A percentile compares a stretch with the other conserved stretches of the same genome.
These are phyloP conservation scores for Diaporthe eres DNA, from an alignment of 2,329 filamentous ascomycete genomes.

Conservation along the genomic window DNA sequence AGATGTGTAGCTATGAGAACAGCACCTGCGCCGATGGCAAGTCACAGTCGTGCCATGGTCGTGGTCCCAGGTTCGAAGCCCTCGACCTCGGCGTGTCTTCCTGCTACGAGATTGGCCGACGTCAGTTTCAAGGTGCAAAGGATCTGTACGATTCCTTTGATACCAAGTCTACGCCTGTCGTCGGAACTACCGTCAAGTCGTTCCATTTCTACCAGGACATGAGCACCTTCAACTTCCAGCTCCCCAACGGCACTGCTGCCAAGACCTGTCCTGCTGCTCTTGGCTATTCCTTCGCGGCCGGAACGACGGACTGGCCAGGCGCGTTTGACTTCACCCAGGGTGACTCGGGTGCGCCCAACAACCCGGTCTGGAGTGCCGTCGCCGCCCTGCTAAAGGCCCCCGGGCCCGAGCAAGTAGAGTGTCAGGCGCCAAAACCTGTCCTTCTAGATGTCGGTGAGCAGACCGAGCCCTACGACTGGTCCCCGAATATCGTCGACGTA, in stretches of 20 bases:
- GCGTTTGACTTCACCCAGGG: conserved; percentile 92
- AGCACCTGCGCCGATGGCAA: conserved; percentile 82
- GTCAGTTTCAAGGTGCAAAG: conserved; percentile 75
- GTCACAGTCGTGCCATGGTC: conserved; percentile 77
- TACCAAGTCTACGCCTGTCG: conserved; percentile 62
- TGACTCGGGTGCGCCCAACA: conserved; percentile 78
- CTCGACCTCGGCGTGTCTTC: conserved; percentile 80
- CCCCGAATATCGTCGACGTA: conserved; percentile 89
- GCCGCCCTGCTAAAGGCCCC: conserved; percentile 79
- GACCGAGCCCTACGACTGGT: conserved; percentile 83
- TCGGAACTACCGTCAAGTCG: conserved; percentile 77
- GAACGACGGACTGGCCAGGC: conserved; percentile 90
- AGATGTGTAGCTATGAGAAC: conserved; percentile 79
- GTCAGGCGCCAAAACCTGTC: conserved; percentile 86
- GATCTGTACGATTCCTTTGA: conserved; percentile 64
- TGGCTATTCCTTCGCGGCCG: conserved; percentile 91
- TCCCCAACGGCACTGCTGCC: conserved; percentile 79
- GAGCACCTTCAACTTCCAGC: conserved; percentile 77
- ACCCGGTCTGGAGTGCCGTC: conserved; percentile 84
- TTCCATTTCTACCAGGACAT: conserved; percentile 89
- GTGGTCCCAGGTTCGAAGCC: conserved; percentile 76
- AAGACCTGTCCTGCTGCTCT: conserved; percentile 87
- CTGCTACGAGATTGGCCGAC: conserved; percentile 80
- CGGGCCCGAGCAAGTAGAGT: conserved; percentile 76
- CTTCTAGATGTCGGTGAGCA: conserved; percentile 89